Conservation (phyloP, 2,329 filamentous ascomycete species). For the Colletotrichum zoysiae region DNA sequence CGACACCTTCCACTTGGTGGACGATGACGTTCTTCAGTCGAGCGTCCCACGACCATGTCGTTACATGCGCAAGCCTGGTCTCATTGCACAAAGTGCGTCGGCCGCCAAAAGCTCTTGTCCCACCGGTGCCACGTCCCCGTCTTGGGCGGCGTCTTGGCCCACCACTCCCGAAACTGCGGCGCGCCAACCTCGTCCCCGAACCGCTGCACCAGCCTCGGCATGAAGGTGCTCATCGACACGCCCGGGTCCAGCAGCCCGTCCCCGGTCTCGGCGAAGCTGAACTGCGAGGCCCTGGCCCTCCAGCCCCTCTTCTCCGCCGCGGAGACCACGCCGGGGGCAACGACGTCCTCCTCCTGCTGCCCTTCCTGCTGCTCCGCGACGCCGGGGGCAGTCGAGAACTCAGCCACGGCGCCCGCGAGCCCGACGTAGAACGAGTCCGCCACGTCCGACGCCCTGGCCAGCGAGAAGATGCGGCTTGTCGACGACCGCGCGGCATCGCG, state of each 20-base stretch:
- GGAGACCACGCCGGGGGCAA: conserved; percentile 3
- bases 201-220: conserved; percentile 39
- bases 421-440: conserved; percentile 64
- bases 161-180: conserved; percentile 31
- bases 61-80: not conserved
- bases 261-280: conserved; percentile 47
- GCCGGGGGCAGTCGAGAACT: conserved; percentile 49
- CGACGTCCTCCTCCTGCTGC: conserved; percentile 3
- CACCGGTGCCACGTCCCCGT: conserved; percentile 36
- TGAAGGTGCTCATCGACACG: conserved; percentile 38
- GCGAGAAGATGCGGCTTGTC: conserved; percentile 56
- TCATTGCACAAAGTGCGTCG: conserved; percentile 37
- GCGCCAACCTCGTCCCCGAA: conserved; percentile 30
- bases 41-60: not conserved
- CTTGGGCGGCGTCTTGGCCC: conserved; percentile 24
- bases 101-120: conserved; percentile 39
- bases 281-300: conserved; percentile 30
- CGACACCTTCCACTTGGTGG: not conserved
- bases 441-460: conserved; percentile 61
- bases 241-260: conserved; percentile 44
- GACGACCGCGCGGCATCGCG: conserved; percentile 44
- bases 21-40: not conserved
- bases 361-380: conserved; percentile 11
- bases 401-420: conserved; percentile 60
- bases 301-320: conserved; percentile 39